A percentile compares a stretch with the other conserved stretches of the same genome.
phyloP scores from a whole-genome alignment of 495 filamentous ascomycete species.

The Clohesyomyces aquaticus region DNA sequence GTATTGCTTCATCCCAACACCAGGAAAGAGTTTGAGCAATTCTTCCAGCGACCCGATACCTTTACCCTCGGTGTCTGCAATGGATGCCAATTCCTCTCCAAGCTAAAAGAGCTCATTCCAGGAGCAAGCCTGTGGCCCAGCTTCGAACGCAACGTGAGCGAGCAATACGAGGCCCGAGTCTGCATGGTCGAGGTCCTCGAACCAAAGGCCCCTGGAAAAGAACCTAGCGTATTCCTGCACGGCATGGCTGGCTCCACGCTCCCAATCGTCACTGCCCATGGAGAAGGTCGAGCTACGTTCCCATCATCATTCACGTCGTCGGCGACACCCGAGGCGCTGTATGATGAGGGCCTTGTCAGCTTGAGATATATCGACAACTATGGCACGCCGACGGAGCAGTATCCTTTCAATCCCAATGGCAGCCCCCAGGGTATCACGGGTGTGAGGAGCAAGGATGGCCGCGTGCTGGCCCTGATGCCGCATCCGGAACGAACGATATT shows the following conservation, averaged over 20 bases:
- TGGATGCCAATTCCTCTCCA: slow-evolving; percentile 92
- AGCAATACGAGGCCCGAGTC: slow-evolving; percentile 91
- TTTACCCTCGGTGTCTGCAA: slow-evolving; percentile 97
- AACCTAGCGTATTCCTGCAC: slow-evolving; percentile 84
- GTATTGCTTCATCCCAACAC: slow-evolving; percentile 81
- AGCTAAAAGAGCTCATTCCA: slow-evolving; percentile 81
- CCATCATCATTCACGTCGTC: slow-evolving; percentile 48
- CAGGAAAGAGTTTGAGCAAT: slow-evolving; percentile 73
- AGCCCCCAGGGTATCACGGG: slow-evolving; percentile 85
- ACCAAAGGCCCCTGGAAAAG: slow-evolving; percentile 49
- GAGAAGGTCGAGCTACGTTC: slow-evolving; percentile 87
- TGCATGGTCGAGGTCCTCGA: slow-evolving; percentile 83
- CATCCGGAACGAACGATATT: slow-evolving; percentile 93
- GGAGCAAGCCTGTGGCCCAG: slow-evolving; percentile 83
- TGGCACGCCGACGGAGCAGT: slow-evolving; percentile 72
- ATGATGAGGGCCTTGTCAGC: slow-evolving; percentile 64
- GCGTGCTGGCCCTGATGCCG: slow-evolving; percentile 93
- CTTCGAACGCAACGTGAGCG: slow-evolving; percentile 81
- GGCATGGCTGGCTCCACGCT: slow-evolving; percentile 84
- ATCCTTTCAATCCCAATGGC: slow-evolving; percentile 94
- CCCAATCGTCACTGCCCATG: slow-evolving; percentile 88
- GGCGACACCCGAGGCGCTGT: slow-evolving; percentile 58
- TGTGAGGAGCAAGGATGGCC: slow-evolving; percentile 76
- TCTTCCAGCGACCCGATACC: slow-evolving; percentile 88
- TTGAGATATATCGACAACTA: slow-evolving; percentile 85